Base-by-base conservation (phyloP, 108 stramenopile genomes). In the Nitzschia putrida region DNA sequence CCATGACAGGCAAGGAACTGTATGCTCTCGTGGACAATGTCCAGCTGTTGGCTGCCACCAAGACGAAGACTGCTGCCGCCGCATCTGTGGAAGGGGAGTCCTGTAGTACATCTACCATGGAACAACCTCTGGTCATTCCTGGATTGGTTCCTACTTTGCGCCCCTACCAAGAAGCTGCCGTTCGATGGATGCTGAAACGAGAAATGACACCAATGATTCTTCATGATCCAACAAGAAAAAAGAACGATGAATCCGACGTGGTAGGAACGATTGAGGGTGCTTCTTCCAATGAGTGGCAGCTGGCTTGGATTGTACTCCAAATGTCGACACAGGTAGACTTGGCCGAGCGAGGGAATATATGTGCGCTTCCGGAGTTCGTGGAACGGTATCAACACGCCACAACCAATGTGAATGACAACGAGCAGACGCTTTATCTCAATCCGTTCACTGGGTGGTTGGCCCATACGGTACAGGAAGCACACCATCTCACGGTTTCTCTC, bases 131-230 rank as follows among this genome's bases (percentile, higher is more conserved):
- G 12, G 53, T 57, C 12, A 72, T 87, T 43, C 65, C 77, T 13
- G 85, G 84, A 21, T 75, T 90, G 45, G 54, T 75, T 10, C 89
- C 89, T 34, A 85, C 73, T 5, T 60, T 91, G 55, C 83, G 87
- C 43, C 82, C 81, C 47, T 91, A 91, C 57, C 87, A 91, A 61
- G 69, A 71, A 41, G 73, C 73, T 14, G 87, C 87, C 42, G 90
- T 91, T 7, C 68, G 81, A 21, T 91, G 90, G 90, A 91, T 91
- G 90, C 49, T 91, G 22, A 34, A 76, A 61, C 72, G 85, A 53
- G 90, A 91, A 66, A 34, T 34, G 29, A 4, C 29, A 34, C 29
- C 29, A 4, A 4, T 4, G 1, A 34, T 4, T 34, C 1, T 4
- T 4, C 29, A 34, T 3, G 29, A 1, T 34, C 29, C 29, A 4